Evolutionary conservation across 352 stramenopile genomes (phyloP), one percentile per base, ranked within the genome.

Genomic region (Nothophytophthora sp.): DNA sequence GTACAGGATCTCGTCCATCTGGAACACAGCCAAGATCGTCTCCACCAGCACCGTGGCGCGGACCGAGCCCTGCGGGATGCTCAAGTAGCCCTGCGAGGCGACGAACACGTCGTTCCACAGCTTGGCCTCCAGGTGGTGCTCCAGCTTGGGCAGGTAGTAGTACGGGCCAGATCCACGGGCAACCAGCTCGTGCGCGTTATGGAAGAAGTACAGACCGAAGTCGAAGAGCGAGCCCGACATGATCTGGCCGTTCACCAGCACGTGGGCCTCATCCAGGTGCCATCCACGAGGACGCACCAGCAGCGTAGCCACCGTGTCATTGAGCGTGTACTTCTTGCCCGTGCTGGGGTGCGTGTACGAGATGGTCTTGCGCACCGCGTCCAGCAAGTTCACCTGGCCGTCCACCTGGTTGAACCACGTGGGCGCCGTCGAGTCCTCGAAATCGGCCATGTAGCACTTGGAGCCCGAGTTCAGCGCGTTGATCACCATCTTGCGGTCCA

Each of bases 31-130:
- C 30, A 96, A 82, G 59, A 99, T 98, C 9, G 95, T 99, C 66
- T 99, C 96, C 40, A 99, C 84, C n/a, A 99, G 73, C 36, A 97
- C 90, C 4, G 95, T 98, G 2, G 90, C 91, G 35, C 90, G 84
- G 48, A 98, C 92, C 4, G 91, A 98, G 18, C 93, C 92, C 5
- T 85, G 58, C n/a, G 90, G 90, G 12, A 99, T 79, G 34, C 80
- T 88, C 41, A 98, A 64, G 62, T 97, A 97, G 33, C 74, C 76
- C 63, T 99, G 92, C 15, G 92, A 73, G n/a, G 89, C 86, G 28
- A 94, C 70, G 62, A 99, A 98, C 19, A 99, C 94, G 62, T 98
- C 95, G 61, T 98, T 98, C 93, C 96, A 98, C 15, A 99, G 76
- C 43, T 93, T 86, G 33, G 96, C 96, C 62, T 99, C 96, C 18